These are phyloP conservation scores for Fusarium incarnatum DNA, from an alignment of 2,329 filamentous ascomycete species.

Conservation along the genomic window DNA sequence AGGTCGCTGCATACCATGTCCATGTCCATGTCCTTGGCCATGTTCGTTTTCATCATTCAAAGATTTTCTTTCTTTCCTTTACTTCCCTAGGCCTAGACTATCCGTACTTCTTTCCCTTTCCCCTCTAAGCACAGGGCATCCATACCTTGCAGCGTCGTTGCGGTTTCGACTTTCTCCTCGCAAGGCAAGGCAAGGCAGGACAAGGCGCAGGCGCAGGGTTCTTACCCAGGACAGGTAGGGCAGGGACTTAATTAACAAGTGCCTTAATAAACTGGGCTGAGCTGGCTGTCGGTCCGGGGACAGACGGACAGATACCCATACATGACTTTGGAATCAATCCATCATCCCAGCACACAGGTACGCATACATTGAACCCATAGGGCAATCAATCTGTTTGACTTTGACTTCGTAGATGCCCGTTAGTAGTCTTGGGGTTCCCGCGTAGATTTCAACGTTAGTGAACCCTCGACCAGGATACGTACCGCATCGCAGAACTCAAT, in stretches of 20 bases:
- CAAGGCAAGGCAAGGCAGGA: not conserved
- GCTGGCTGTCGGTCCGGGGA: slow-evolving; percentile 8
- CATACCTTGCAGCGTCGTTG: slow-evolving; percentile 3
- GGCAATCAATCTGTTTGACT: not conserved
- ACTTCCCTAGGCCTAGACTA: not conserved
- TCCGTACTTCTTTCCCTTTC: not conserved
- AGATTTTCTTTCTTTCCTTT: slow-evolving; percentile 1
- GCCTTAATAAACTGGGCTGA: slow-evolving; percentile 9
- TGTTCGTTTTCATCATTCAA: slow-evolving; percentile 22
- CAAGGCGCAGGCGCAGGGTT: not conserved
- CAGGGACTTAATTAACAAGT: not conserved
- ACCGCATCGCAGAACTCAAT: slow-evolving; percentile 22
- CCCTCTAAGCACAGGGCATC: not conserved
- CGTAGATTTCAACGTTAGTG: not conserved
- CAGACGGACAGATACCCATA: not conserved
- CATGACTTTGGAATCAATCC: slow-evolving; percentile 6
- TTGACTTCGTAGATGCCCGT: not conserved
- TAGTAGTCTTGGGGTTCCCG: not conserved
- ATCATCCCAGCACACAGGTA: not conserved
- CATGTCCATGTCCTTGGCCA: slow-evolving; percentile 9
- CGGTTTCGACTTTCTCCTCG: slow-evolving; percentile 9
- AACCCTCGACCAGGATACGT: not conserved
- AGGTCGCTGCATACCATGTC: slow-evolving; percentile 38
- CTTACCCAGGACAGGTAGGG: not conserved
- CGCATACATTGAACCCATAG: not conserved